Conservation (phyloP, 208 protist genomes). For the Acanthamoeba sp. region DNA sequence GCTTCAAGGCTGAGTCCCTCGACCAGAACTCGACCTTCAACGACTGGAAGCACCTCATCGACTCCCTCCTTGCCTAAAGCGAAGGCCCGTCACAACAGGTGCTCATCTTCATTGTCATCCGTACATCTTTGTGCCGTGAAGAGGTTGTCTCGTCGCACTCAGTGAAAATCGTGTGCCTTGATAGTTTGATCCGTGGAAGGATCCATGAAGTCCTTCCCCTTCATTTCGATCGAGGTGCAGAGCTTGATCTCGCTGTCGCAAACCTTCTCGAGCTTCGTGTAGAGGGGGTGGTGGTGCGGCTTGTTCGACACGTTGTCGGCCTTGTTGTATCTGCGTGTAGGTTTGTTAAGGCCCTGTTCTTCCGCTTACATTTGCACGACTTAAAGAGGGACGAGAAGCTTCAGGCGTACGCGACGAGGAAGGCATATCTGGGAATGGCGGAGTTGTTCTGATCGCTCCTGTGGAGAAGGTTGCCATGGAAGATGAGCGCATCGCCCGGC, state of each 20-base stretch:
- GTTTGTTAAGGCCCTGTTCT: too few species aligned
- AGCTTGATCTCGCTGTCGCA: slow-evolving; percentile 41
- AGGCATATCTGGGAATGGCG: neutral
- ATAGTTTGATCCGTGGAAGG: slow-evolving; percentile 24
- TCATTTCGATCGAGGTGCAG: neutral
- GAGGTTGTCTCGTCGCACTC: neutral
- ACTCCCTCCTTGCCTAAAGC: neutral
- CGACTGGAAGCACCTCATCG: slow-evolving; percentile 25
- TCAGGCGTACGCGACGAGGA: slow-evolving; percentile 66
- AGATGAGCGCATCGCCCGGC: slow-evolving; percentile 69
- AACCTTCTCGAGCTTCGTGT: slow-evolving; percentile 68
- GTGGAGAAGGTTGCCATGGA: slow-evolving; percentile 73
- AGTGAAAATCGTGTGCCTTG: slow-evolving; percentile 41
- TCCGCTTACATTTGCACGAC: neutral
- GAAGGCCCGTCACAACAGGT: too few species aligned
- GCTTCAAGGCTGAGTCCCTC: slow-evolving; percentile 34
- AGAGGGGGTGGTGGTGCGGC: slow-evolving; percentile 64
- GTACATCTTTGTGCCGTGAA: too few species aligned
- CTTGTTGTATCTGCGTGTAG: slow-evolving; percentile 43
- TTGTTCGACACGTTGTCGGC: slow-evolving; percentile 52
- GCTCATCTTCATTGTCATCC: too few species aligned
- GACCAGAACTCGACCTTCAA: neutral
- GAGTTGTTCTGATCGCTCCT: slow-evolving; percentile 51
- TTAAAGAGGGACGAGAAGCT: neutral
- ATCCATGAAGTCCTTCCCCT: slow-evolving; percentile 67